phyloP scores from a whole-genome alignment of 768 basidiomycete species.

The Strobilomyces confusus region DNA sequence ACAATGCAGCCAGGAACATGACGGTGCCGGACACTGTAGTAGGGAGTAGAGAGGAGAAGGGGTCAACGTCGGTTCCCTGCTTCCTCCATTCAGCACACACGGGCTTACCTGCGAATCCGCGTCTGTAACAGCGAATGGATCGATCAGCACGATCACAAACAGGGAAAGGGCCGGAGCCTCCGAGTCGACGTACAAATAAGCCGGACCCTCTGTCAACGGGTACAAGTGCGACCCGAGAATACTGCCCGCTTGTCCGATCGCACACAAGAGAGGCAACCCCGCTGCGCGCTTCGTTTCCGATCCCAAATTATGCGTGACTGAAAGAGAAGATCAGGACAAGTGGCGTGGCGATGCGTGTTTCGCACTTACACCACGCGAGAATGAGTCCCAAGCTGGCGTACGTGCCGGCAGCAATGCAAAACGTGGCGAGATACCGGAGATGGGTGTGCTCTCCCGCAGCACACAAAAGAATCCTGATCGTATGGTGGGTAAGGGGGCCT shows the following conservation, averaged over 20 bases:
- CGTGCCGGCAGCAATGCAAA: constrained; percentile 44
- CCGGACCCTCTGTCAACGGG: constrained; percentile 38
- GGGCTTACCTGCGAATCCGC: constrained; percentile 1
- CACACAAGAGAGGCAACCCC: constrained; percentile 39
- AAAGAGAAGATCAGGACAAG: not conserved
- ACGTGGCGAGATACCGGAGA: constrained; percentile 43
- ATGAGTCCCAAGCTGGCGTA: constrained; percentile 44
- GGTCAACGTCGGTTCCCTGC: not conserved
- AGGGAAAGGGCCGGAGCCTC: no score
- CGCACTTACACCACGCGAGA: constrained; percentile 44
- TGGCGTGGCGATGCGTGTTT: no score
- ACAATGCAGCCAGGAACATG: constrained; percentile 23
- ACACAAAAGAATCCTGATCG: constrained; percentile 31
- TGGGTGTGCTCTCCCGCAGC: constrained; percentile 28
- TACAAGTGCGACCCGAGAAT: constrained; percentile 41
- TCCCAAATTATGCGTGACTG: constrained; percentile 42
- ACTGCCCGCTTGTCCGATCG: constrained; percentile 41
- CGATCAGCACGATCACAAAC: not conserved
- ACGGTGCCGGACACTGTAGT: constrained; percentile 18
- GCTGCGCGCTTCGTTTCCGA: constrained; percentile 44
- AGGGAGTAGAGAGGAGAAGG: not conserved
- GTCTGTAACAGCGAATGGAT: not conserved
- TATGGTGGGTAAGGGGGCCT: not conserved
- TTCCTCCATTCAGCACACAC: no score
- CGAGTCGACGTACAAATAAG: constrained; percentile 31